Evolutionary conservation across 202 grass and related monocot genomes (phyloP), one percentile per base, ranked within the genome.

Genomic region (Panicum virgatum): DNA sequence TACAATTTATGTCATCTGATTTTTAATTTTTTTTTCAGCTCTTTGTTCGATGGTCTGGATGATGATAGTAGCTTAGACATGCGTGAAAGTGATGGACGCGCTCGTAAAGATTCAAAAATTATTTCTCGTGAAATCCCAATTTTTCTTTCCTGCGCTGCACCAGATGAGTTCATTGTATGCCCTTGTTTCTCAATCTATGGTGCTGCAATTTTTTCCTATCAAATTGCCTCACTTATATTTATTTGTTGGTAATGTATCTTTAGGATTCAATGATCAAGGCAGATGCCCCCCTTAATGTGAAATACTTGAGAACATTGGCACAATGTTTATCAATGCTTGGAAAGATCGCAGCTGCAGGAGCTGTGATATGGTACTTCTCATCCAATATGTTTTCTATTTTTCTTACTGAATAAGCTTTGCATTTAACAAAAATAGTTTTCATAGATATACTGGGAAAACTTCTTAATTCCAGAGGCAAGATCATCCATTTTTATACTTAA

Each of bases 281-380:
- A 62, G 87, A 98, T 65, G 52, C 52, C 43, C 67, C 92, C 20
- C 69, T 93, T 40, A 81, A 70, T 76, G 90, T 93, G 77, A 98
- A 98, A 89, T 98, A 96, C 84, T 85, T 95, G 50, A 92, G 42
- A 89, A 98, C 96, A 73, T 84, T 98, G 82, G 96, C 93, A 51
- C 90, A 98, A 54, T 96, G 96, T 77, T 93, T 98, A 79, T 98
- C 84, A 78, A 96, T 98, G 96, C 96, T 98, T 83, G 85, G 83
- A 84, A 98, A 98, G 90, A 85, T 98, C 83, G 96, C 96, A 62
- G 96, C 96, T 90, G 96, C 87, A 87, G 92, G 96, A 86, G 96
- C 96, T 62, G 84, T 96, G 64, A 85, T 98, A 84, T 98, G 96
- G 96, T 98, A 96, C 44, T 77, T 64, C 67, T 69, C 34, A 51